Evolutionary conservation across 2,329 filamentous ascomycete species (phyloP).

Genomic region (Erysiphe neolycopersici): DNA sequence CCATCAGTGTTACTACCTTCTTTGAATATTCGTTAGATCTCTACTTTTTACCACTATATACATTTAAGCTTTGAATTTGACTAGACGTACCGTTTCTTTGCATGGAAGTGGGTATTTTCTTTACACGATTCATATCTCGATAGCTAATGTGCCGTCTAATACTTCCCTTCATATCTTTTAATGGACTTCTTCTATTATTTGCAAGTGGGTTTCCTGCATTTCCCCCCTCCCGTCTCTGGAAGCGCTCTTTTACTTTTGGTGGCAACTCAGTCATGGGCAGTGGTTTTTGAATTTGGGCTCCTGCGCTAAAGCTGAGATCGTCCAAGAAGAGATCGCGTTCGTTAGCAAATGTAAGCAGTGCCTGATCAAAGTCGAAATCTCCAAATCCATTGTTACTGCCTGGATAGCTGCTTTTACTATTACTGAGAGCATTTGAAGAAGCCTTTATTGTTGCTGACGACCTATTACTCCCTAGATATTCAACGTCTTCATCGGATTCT

Average conservation of each 20-base stretch:
- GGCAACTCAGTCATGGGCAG: conserved; percentile 41
- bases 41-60: not conserved
- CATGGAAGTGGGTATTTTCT: conserved; percentile 49
- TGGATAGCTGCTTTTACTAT: conserved; percentile 1
- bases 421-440: conserved; percentile 3
- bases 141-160: conserved; percentile 81
- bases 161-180: conserved; percentile 40
- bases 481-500: conserved; percentile 26
- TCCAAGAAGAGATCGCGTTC: conserved; percentile 84
- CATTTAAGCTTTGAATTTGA: conserved; percentile 1
- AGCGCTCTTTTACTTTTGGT: not conserved
- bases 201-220: conserved; percentile 1
- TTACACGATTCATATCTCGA: conserved; percentile 82
- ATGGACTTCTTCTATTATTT: conserved; percentile 18
- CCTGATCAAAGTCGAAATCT: conserved; percentile 83
- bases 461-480: conserved; percentile 26
- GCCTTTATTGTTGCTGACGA: conserved; percentile 38
- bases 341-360: conserved; percentile 80
- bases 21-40: not conserved
- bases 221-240: conserved; percentile 52
- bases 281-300: conserved; percentile 36
- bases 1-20: not conserved
- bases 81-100: conserved; percentile 39
- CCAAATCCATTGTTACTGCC: conserved; percentile 14
- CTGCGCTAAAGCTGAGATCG: conserved; percentile 70